A percentile compares a stretch with the other conserved stretches of the same genome.
Evolutionary conservation across 768 basidiomycete genomes (phyloP).

Genomic region (Nidula microcarpa): DNA sequence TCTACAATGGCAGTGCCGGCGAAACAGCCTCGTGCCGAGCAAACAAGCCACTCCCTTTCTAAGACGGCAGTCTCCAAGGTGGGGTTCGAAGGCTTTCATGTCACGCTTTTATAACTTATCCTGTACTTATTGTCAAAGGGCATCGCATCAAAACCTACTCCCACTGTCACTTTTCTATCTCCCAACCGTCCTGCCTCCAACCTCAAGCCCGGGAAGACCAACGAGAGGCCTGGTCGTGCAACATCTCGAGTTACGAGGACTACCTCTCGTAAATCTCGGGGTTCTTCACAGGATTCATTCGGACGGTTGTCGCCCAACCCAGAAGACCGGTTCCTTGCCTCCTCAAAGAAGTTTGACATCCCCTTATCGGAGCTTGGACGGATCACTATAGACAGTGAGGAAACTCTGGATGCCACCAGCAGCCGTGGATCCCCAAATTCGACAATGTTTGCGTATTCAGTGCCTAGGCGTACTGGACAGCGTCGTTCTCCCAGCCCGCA

Average conservation of each 20-base stretch:
- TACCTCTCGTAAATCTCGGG: conserved; percentile 2
- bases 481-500: conserved; percentile 9
- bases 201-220: too few relatives aligned
- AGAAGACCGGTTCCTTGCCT: conserved; percentile 40
- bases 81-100: conserved; percentile 9
- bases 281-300: conserved; percentile 61
- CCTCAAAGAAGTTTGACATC: conserved; percentile 46
- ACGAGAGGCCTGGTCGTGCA: neutral
- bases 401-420: neutral
- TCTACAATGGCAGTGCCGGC: conserved; percentile 13
- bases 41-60: conserved; percentile 16
- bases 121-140: neutral
- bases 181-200: too few relatives aligned
- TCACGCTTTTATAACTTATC: neutral
- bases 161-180: neutral
- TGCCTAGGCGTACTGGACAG: neutral
- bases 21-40: conserved; percentile 21
- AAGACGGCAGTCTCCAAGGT: conserved; percentile 17
- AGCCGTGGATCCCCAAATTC: neutral
- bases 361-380: conserved; percentile 55
- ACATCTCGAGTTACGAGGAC: neutral
- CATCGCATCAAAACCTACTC: neutral
- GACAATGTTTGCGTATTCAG: neutral
- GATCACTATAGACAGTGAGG: neutral
- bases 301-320: conserved; percentile 49